Evolutionary conservation across 495 filamentous ascomycete species (phyloP), one percentile per base, ranked within the genome.

Genomic region (Penicillium chermesinum): DNA sequence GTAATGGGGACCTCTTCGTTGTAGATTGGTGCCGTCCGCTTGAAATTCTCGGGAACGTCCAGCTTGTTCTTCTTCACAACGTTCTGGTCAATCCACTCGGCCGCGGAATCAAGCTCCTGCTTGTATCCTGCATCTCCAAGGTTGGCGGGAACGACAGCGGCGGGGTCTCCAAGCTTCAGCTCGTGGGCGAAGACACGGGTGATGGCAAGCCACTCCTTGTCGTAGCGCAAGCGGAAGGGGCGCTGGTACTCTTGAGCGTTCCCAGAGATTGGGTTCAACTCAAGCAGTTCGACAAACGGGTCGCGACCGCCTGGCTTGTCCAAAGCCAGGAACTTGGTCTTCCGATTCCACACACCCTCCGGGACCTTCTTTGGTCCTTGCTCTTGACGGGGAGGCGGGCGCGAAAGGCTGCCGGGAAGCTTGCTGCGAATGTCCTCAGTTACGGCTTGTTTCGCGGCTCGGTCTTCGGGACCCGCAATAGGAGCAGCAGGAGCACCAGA

Each of bases 141-240:
- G 48, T 88, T 67, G 0, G 62, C 54, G 0, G 85, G 70, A 0
- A 69, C 52, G 7, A 53, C 56, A 1, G 75, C 73, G 9, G 48
- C 59, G 2, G 68, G 71, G 52, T 86, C 70, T 20, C 84, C 85
- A 27, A 90, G 67, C 4, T 63, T 57, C 2, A 89, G 69, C 27
- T 79, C 70, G 0, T 72, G 49, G 19, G 84, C 81, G 57, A 95
- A 91, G 1, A 83, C 83, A 12, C 91, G 88, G 1, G 84, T 87
- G 53, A 98, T 95, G 7, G 93, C 85, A 2, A 97, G 81, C 91
- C 91, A 98, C 70, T 98, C 93, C 21, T 83, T 81, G 63, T 98
- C 93, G 63, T 97, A 96, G 25, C 81, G 65, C 3, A 97, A 79
- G 5, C 63, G 61, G 38, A 69, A 58, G 1, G 67, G 70, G 13